Conservation (phyloP, 352 stramenopile genomes). For the Pythium rhizo-oryzae region DNA sequence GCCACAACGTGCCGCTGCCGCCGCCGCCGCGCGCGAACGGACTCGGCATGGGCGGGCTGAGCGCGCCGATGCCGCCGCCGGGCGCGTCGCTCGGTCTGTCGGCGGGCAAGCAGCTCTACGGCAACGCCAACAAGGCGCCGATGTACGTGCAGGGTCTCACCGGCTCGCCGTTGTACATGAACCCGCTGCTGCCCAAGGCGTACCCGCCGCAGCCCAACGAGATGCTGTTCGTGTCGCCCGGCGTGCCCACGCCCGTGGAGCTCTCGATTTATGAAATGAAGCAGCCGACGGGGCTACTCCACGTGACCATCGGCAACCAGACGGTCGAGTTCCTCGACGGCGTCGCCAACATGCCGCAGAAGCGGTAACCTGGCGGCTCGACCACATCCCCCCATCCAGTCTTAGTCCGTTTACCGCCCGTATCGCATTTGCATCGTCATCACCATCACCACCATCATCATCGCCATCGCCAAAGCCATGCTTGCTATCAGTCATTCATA, state of each 20-base stretch:
- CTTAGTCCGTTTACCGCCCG: constrained; percentile 1
- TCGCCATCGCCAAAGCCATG: not conserved
- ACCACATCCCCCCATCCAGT: constrained; percentile 22
- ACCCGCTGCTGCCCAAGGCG: constrained; percentile 65
- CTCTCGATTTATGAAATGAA: constrained; percentile 88
- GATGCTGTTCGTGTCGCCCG: constrained; percentile 66
- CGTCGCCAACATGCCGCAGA: constrained; percentile 82
- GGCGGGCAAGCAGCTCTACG: constrained; percentile 29
- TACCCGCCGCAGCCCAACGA: constrained; percentile 61
- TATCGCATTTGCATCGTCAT: not conserved
- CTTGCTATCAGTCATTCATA: constrained; percentile 31
- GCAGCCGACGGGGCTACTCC: constrained; percentile 77
- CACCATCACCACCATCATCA: no score
- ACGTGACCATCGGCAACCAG: constrained; percentile 82
- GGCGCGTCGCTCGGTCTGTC: constrained; percentile 41
- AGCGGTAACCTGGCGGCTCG: constrained; percentile 48
- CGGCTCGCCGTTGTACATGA: constrained; percentile 52
- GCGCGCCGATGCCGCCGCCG: constrained; percentile 35
- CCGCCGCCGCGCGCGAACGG: constrained; percentile 26
- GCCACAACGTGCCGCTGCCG: constrained; percentile 46
- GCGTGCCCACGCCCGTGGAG: constrained; percentile 71
- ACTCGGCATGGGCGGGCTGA: constrained; percentile 24
- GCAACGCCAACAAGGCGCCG: constrained; percentile 16
- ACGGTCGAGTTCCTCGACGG: constrained; percentile 83
- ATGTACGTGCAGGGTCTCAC: constrained; percentile 28